Evolutionary conservation across 2,329 filamentous ascomycete genomes (phyloP), one percentile per base, ranked within the genome.

Genomic region (Cercospora janseana): DNA sequence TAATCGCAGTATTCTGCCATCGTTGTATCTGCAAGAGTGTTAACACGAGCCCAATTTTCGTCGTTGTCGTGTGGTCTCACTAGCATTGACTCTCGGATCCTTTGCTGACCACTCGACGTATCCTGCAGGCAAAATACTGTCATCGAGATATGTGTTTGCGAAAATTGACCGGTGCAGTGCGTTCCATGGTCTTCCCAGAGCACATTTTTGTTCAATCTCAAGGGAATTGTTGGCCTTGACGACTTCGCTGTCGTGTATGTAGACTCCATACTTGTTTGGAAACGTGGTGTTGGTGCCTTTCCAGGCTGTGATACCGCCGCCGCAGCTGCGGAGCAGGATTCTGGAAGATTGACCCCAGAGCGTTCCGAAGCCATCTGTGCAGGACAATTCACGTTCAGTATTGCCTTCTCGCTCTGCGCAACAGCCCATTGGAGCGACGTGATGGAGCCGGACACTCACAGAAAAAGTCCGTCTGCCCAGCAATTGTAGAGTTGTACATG

Each of bases 251-350:
- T 78, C 71, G 40, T 79, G 74, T 51, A 87, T 77, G 64, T 86
- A 86, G 1, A 81, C 78, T 6, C 83, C 83, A 64, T 85, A 86
- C 59, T 82, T 83, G 68, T 87, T 87, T 4, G 66, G 63, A 44
- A 81, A 84, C 0, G 81, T 84, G 0, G 82, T 49, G 29, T 49
- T 48, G 1, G 40, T 54, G n/a, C 41, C 40, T 49, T 44, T 41
- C 83, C 83, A 86, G 0, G 83, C 83, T 0, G 81, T 84, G 46
- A 87, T 80, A 8, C 83, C 83, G 12, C 83, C 83, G 3, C 81
- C 80, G 57, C 83, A 87, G 58, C 69, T 72, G 7, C 83, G 77
- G 9, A 86, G 72, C 0, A 72, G 69, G 2, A 87, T 66, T 0
- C 71, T 69, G 1, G 77, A 80, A 3, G 73, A 70, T 48, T 80